Evolutionary conservation across 2,329 filamentous ascomycete genomes (phyloP).

Genomic region (Verticillium isaacii): DNA sequence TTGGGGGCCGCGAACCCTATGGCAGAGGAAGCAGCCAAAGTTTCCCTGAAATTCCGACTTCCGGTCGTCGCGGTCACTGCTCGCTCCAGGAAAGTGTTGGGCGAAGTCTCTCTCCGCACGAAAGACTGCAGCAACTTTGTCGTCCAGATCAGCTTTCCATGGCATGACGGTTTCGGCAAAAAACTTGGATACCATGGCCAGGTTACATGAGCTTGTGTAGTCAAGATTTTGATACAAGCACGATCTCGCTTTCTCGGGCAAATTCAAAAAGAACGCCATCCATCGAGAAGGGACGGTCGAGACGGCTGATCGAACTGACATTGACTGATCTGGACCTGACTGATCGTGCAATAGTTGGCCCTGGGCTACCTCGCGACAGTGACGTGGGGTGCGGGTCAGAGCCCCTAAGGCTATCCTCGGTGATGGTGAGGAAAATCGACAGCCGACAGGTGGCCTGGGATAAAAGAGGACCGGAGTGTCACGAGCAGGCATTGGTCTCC

Average conservation of each 20-base stretch:
- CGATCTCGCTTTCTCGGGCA: not conserved
- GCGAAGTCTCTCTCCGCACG: conserved; percentile 33
- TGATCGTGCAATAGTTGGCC: not conserved
- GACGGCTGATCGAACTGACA: not conserved
- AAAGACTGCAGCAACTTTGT: conserved; percentile 36
- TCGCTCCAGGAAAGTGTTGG: conserved; percentile 31
- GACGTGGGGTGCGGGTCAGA: not conserved
- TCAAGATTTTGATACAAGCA: not conserved
- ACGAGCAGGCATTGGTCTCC: not conserved
- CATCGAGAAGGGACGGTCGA: not conserved
- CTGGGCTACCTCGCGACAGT: not conserved
- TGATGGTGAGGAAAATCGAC: not conserved
- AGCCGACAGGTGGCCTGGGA: not conserved
- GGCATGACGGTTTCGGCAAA: not conserved
- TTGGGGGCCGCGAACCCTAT: conserved; percentile 31
- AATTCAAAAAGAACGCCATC: not conserved
- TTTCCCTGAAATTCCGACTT: conserved; percentile 33
- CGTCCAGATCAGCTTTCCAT: conserved; percentile 19
- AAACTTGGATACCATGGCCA: not conserved
- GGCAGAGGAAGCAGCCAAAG: conserved; percentile 22
- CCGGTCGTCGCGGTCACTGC: conserved; percentile 28
- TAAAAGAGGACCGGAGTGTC: not conserved
- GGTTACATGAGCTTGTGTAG: not conserved
- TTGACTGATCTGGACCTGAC: no score
- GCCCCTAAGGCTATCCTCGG: not conserved